Base-by-base conservation (phyloP, 2,329 filamentous ascomycete species). In the Microsporum ferrugineum region DNA sequence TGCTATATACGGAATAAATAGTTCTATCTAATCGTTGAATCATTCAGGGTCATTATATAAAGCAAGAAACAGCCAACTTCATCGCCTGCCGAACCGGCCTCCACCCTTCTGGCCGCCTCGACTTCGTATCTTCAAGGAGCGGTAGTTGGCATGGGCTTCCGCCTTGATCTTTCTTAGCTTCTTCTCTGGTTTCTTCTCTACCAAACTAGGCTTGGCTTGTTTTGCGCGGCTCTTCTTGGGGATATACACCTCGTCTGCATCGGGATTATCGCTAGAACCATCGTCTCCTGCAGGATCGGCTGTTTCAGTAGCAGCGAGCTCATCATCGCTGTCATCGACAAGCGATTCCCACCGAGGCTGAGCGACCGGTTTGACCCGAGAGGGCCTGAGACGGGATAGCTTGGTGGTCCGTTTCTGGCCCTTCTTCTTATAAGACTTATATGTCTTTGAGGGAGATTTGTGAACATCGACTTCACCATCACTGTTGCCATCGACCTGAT, bases 341-440 rank as follows among this genome's bases (percentile, higher is more conserved):
- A 61, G 41, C n/a, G 27, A 27, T n/a, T 61, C 60, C 65, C 57
- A 63, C 53, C 66, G 65, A 3, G 67, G 59, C 57, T 70, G 68
- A 2, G 68, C 64, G 56, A 70, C 71, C 38, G 72, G 67, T 34
- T 71, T 72, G 27, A 66, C 61, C 6, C 71, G 65, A 2, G 73
- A 71, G 0, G 77, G 77, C 55, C 72, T 75, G 71, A 79, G 77
- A 41, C 68, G 71, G 10, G 77, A 74, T 55, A 73, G 67, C 58
- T 75, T 71, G 1, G 78, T 80, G 4, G 76, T 78, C 55, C 78
- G 71, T 64, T 80, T 80, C 63, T 79, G 78, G 1, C 77, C 77
- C 65, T 75, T 78, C 68, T 79, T 79, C 67, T 77, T 66, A 29
- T 66, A 45, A 36, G 55, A 55, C 38, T 63, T 59, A 5, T 51